Evolutionary conservation across 73 alveolate species (phyloP), one percentile per base, ranked within the genome.

Genomic region (Paramecium octaurelia): DNA sequence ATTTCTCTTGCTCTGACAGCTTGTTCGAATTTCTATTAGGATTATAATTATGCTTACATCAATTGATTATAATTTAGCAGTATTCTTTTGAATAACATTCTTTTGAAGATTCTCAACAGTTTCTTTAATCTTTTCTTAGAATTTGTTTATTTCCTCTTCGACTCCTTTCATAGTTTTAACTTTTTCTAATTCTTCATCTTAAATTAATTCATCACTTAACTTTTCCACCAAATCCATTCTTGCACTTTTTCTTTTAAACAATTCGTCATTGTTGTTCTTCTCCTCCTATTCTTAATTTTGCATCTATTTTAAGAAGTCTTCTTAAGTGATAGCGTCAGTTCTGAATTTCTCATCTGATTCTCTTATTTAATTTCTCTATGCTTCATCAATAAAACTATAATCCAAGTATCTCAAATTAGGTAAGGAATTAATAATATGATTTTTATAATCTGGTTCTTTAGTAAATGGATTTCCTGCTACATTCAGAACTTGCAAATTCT

Each of bases 381-480:
- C 96, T 27, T 92, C 95, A 50, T 96, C 97, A 84, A 96, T 96
- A 36, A 96, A 88, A 21, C 86, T 92, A 86, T 96, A 96, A 86
- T 96, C 99, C n/a, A 96, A 57, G 73, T 96, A 96, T 92, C 95
- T 95, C 14, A 96, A 92, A 73, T 96, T 93, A 18, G 89, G 86
- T 58, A 96, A 92, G 58, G 86, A 92, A 59, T 96, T 96, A 42
- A 95, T 89, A 4, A 96, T 96, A 80, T 92, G 95, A 73, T 88
- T 94, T 85, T 92, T 93, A 69, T 96, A 96, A 20, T 96, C 99
- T 75, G 92, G 80, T 68, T 95, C 96, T 75, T 96, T 95, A 23
- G 92, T 93, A 92, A 96, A 96, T n/a, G 99, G 99, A 77, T 96
- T 96, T 50, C 95, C 97, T 29, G 95, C 95, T 83, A 96, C 92